Percentiles rank a stretch among this genome's conserved stretches.
phyloP scores from a whole-genome alignment of 345 rosid genomes.

The Conringia planisiliqua region DNA sequence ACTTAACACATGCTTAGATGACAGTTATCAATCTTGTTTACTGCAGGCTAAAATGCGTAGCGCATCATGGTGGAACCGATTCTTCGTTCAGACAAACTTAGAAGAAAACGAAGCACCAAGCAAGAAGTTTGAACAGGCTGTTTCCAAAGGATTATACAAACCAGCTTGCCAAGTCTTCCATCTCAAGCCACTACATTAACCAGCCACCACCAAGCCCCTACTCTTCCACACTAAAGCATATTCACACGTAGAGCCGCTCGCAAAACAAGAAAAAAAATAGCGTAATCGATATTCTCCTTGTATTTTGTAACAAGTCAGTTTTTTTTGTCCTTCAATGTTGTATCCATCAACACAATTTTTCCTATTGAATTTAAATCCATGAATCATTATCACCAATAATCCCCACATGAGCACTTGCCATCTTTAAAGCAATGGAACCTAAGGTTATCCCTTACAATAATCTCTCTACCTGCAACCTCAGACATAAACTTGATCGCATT shows the following conservation, averaged over 20 bases:
- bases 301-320: slow-evolving; percentile 31
- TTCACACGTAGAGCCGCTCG: slow-evolving; percentile 31
- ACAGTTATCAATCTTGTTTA: not conserved
- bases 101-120: slow-evolving; percentile 59
- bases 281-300: slow-evolving; percentile 29
- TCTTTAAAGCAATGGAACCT: slow-evolving; percentile 75
- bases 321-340: slow-evolving; percentile 26
- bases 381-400: slow-evolving; percentile 60
- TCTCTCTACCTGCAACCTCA: slow-evolving; percentile 51
- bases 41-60: slow-evolving; percentile 71
- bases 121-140: slow-evolving; percentile 67
- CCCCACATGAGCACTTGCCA: slow-evolving; percentile 73
- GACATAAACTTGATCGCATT: slow-evolving; percentile 79
- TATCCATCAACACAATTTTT: slow-evolving; percentile 34
- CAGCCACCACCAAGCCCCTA: not conserved
- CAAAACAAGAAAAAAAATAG: slow-evolving; percentile 11
- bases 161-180: slow-evolving; percentile 94
- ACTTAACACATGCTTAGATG: not conserved
- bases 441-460: slow-evolving; percentile 64
- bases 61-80: slow-evolving; percentile 68
- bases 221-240: slow-evolving; percentile 23
- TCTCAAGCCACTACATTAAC: slow-evolving; percentile 63
- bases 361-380: slow-evolving; percentile 22
- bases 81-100: slow-evolving; percentile 56
- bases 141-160: slow-evolving; percentile 54